A percentile compares a stretch with the other conserved stretches of the same genome.
phyloP scores from a whole-genome alignment of 2,329 filamentous ascomycete genomes.

The Penicillium sclerotiorum region DNA sequence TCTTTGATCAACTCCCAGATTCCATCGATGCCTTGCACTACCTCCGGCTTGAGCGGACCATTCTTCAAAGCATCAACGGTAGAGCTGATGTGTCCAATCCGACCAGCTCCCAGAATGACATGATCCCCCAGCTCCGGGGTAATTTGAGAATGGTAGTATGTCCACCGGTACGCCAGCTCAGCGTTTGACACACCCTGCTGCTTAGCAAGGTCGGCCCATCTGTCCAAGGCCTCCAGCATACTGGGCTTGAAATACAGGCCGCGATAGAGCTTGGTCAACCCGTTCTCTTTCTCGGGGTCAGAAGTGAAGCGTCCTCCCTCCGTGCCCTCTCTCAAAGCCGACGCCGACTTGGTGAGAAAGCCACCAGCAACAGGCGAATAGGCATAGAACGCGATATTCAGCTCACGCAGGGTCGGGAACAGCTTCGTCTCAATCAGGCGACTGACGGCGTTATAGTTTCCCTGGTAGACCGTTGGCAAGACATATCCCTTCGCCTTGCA shows the following conservation, averaged over 20 bases:
- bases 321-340: neutral
- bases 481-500: constrained; percentile 37
- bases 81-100: neutral
- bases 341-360: neutral
- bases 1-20: neutral
- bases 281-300: neutral
- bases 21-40: neutral
- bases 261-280: neutral
- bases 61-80: neutral
- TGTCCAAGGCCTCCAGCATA: neutral
- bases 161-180: neutral
- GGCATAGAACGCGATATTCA: constrained; percentile 18
- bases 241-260: neutral
- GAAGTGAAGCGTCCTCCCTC: neutral
- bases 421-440: constrained; percentile 40
- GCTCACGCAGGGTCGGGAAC: constrained; percentile 39
- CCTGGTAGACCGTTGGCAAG: constrained; percentile 47
- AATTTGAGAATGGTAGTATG: neutral
- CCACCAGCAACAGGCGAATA: neutral
- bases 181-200: neutral
- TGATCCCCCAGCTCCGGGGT: neutral
- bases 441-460: constrained; percentile 42
- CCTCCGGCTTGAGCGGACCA: neutral
- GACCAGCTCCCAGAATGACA: neutral
- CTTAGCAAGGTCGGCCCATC: neutral